Conservation (phyloP, 805 yeast species). For the Pichia rugopelliculosa region DNA sequence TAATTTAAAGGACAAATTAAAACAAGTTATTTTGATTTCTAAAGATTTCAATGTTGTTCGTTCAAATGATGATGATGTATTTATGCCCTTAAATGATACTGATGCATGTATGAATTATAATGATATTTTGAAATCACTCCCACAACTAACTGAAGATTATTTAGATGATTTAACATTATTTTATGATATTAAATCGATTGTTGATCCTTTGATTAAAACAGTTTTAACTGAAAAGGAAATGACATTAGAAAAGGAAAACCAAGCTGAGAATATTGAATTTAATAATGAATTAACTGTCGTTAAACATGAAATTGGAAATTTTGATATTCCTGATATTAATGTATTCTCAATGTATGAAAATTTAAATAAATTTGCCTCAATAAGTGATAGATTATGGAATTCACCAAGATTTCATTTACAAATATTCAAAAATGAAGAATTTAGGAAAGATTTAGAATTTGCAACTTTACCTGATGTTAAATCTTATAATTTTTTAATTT, state of each 20-base stretch:
- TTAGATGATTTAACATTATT: conserved; percentile 37
- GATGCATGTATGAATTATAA: background rate
- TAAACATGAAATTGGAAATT: conserved; percentile 20
- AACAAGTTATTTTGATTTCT: conserved; percentile 42
- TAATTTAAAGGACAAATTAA: conserved; percentile 28
- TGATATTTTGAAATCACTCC: conserved; percentile 8
- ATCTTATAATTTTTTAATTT: conserved; percentile 48
- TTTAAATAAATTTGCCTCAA: conserved; percentile 30
- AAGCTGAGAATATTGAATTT: conserved; percentile 1
- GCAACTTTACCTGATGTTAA: conserved; percentile 58
- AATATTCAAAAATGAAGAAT: conserved; percentile 44
- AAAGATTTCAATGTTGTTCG: conserved; percentile 13
- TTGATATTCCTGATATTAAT: conserved; percentile 31
- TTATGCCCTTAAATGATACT: conserved; percentile 29
- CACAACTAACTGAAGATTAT: conserved; percentile 41
- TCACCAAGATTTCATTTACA: conserved; percentile 55
- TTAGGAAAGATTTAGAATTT: conserved; percentile 30
- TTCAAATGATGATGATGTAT: conserved; percentile 26
- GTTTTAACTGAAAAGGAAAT: conserved; percentile 8
- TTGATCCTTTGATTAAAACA: conserved; percentile 14
- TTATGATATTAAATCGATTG: conserved; percentile 27
- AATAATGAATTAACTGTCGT: conserved; percentile 10
- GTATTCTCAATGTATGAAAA: conserved; percentile 26
- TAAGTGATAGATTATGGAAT: conserved; percentile 63
- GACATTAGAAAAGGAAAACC: conserved; percentile 4